Evolutionary conservation across 495 filamentous ascomycete genomes (phyloP).

Genomic region (Lophiostoma macrostomum): DNA sequence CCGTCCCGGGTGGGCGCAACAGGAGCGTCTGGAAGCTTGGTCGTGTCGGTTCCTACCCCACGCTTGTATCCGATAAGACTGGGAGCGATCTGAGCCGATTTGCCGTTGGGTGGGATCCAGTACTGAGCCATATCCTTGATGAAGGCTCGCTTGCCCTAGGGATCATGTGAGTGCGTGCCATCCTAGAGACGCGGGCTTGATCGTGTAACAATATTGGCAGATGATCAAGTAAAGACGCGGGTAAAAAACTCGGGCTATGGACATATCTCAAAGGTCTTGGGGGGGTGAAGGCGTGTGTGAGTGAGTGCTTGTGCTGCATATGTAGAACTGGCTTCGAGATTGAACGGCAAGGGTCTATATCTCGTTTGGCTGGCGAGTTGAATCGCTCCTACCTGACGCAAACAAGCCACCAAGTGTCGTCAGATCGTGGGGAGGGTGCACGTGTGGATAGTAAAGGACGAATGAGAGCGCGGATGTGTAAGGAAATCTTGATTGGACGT

Average conservation of each 20-base stretch:
- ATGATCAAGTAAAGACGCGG: background rate
- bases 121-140: slow-evolving; percentile 98
- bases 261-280: slow-evolving; percentile 1
- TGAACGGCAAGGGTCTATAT: background rate
- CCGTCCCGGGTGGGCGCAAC: slow-evolving; percentile 13
- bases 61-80: slow-evolving; percentile 63
- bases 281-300: background rate
- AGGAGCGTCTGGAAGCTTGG: slow-evolving; percentile 32
- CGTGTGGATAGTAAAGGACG: slow-evolving; percentile 26
- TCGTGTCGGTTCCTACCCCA: slow-evolving; percentile 55
- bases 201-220: background rate
- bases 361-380: slow-evolving; percentile 14
- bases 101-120: slow-evolving; percentile 68
- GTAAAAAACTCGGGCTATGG: too few relatives aligned
- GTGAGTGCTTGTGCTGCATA: background rate
- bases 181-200: background rate
- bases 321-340: background rate
- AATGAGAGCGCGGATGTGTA: slow-evolving; percentile 16
- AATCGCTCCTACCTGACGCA: slow-evolving; percentile 19
- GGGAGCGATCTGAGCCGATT: slow-evolving; percentile 67
- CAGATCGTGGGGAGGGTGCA: slow-evolving; percentile 16
- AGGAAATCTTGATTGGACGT: slow-evolving; percentile 20
- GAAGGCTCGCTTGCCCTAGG: slow-evolving; percentile 78
- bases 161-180: slow-evolving; percentile 35
- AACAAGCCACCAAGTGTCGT: slow-evolving; percentile 25